A percentile compares a stretch with the other conserved stretches of the same genome.
phyloP scores from a whole-genome alignment of 257 asterid species.

The Nyctanthes arbortristis region DNA sequence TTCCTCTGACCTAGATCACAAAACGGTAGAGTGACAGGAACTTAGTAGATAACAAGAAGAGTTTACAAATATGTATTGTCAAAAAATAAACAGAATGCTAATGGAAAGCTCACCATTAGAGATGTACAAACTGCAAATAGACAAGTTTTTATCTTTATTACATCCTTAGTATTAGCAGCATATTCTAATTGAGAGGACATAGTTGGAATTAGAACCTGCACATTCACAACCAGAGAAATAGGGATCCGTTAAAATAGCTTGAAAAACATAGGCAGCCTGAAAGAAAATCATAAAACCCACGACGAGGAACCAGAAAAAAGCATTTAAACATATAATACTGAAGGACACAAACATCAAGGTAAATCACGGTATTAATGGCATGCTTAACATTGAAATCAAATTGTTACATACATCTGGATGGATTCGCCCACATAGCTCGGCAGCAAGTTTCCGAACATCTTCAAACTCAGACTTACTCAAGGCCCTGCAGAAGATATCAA shows the following conservation, averaged over 20 bases:
- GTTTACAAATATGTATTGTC: conserved; percentile 7
- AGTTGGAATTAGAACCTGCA: conserved; percentile 81
- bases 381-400: conserved; percentile 16
- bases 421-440: conserved; percentile 91
- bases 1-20: conserved; percentile 62
- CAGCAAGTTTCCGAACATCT: conserved; percentile 93
- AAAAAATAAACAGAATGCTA: conserved; percentile 22
- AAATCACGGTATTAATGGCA: conserved; percentile 4
- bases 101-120: conserved; percentile 58
- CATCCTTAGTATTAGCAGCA: conserved; percentile 55
- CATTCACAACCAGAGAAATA: conserved; percentile 21
- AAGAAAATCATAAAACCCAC: background rate
- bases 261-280: conserved; percentile 9
- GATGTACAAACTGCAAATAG: conserved; percentile 78
- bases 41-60: background rate
- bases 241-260: conserved; percentile 17
- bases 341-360: background rate
- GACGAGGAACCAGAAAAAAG: background rate
- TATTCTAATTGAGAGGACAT: conserved; percentile 57
- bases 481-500: conserved; percentile 50
- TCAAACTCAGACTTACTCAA: conserved; percentile 68
- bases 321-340: background rate
- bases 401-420: conserved; percentile 63
- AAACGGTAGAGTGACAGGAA: background rate
- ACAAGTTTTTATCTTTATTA: conserved; percentile 66